Conservation (phyloP, 225 moss, liverwort and hornwort species). For the Pleurozium schreberi region DNA sequence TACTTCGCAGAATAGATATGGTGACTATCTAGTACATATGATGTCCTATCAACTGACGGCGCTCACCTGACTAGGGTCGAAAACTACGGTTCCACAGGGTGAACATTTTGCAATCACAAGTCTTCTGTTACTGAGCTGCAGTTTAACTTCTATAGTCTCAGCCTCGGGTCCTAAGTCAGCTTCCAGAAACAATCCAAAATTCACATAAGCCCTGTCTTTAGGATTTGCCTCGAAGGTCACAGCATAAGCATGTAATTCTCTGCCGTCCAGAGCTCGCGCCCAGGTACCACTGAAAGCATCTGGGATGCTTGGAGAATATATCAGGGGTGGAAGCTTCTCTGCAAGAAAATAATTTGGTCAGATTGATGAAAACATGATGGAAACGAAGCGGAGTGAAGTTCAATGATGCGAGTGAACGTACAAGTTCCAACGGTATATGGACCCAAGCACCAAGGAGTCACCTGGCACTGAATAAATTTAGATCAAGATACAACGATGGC, state of each 20-base stretch:
- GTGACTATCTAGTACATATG: neutral
- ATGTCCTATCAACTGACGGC: neutral
- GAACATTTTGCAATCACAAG: slow-evolving; percentile 40
- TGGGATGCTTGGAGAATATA: slow-evolving; percentile 50
- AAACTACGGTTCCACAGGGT: slow-evolving; percentile 36
- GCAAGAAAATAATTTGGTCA: slow-evolving; percentile 14
- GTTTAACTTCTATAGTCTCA: slow-evolving; percentile 28
- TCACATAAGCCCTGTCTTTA: slow-evolving; percentile 63
- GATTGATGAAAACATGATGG: neutral
- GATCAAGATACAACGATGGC: neutral
- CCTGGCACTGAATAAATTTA: neutral
- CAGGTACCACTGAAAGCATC: slow-evolving; percentile 62
- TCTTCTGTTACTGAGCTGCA: slow-evolving; percentile 52
- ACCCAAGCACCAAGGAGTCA: neutral
- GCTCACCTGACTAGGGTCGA: slow-evolving; percentile 58
- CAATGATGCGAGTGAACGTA: neutral
- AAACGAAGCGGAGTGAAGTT: neutral
- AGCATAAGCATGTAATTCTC: slow-evolving; percentile 45
- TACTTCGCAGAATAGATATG: neutral
- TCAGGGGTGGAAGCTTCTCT: slow-evolving; percentile 21
- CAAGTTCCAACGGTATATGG: neutral
- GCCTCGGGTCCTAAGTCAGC: slow-evolving; percentile 43
- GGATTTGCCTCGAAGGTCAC: slow-evolving; percentile 60
- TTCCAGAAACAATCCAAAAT: slow-evolving; percentile 73
- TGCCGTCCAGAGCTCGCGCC: slow-evolving; percentile 10